Base-by-base conservation (phyloP, 176 grass and related monocot genomes). In the Phoenix dactylifera region DNA sequence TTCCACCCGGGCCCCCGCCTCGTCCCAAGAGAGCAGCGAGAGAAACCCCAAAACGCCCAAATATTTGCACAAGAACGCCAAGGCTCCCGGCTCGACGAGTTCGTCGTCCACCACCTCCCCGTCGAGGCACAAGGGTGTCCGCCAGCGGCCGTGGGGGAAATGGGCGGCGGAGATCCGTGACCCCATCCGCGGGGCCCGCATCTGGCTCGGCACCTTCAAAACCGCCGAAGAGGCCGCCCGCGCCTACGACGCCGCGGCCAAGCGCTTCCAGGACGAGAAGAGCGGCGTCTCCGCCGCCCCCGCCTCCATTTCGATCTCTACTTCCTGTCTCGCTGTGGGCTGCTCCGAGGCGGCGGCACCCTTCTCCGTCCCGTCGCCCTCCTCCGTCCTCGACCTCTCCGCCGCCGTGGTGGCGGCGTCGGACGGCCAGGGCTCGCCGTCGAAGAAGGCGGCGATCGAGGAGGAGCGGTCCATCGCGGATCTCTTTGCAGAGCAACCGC, bases 161-260 rank as follows among this genome's bases (percentile, higher is more conserved):
- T 95, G 90, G 90, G 90, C 90, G 2, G 82, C 90, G 0, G 90
- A 95, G 82, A 95, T 95, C 70, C 90, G 90, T 66, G 85, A 95
- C 86, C 85, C 86, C 0, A 86, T 86, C 72, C 77, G 72, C 28
- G 76, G 85, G 54, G 75, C 69, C 50, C 88, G 90, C 65, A 62
- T 80, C 61, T 95, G 90, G 90, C 85, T 95, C 9, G 90, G 90
- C 82, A 95, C 90, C 72, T 95, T 86, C 24, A 79, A 86, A 29
- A 89, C 76, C 0, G 86, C 90, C 0, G 79, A 80, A 5, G 22
- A 63, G 24, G 90, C 90, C 58, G 85, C 83, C 0, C 70, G 86
- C 0, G 90, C 90, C 18, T 95, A 95, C 58, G 73, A 80, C 4
- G 60, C 79, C 0, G 79, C 86, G n/a, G 84, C 86, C 23, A 32